A percentile compares a stretch with the other conserved stretches of the same genome.
phyloP scores from a whole-genome alignment of 2,329 filamentous ascomycete species.

The Thelonectria blattea region DNA sequence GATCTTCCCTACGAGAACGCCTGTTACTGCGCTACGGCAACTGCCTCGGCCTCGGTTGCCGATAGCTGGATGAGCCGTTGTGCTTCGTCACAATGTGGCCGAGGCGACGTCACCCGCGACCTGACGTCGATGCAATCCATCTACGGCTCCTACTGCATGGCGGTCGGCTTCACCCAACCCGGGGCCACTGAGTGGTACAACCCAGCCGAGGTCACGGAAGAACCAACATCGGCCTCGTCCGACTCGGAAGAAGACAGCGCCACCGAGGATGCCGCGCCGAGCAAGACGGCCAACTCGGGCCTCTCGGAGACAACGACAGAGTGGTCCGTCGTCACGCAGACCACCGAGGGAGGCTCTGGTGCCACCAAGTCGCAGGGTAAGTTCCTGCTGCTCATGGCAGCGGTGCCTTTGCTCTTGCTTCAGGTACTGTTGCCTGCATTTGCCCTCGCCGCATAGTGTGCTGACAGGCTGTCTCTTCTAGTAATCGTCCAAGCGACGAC shows the following conservation, averaged over 20 bases:
- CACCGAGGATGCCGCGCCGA: conserved; percentile 24
- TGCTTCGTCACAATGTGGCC: conserved; percentile 26
- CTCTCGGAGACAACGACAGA: conserved; percentile 30
- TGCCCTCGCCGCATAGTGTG: neutral
- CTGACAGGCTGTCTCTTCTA: conserved; percentile 18
- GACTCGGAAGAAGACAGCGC: neutral
- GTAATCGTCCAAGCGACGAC: conserved; percentile 36
- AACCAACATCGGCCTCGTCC: conserved; percentile 12
- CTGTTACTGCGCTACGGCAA: conserved; percentile 36
- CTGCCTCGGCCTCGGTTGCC: conserved; percentile 28
- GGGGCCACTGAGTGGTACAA: conserved; percentile 36
- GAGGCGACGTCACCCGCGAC: conserved; percentile 32
- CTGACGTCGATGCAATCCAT: conserved; percentile 35
- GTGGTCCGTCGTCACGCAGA: conserved; percentile 36
- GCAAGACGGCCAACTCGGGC: conserved; percentile 29
- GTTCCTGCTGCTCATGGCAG: conserved; percentile 38
- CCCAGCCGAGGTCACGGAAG: conserved; percentile 30
- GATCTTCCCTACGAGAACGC: conserved; percentile 34
- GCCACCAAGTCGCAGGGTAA: conserved; percentile 36
- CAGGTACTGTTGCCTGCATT: conserved; percentile 34
- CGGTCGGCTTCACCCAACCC: conserved; percentile 34
- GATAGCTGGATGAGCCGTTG: conserved; percentile 32
- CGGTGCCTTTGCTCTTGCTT: conserved; percentile 36
- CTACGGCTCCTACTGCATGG: conserved; percentile 39
- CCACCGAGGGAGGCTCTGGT: conserved; percentile 31